phyloP scores from a whole-genome alignment of 139 green algal species.

The Asterochloris erici region DNA sequence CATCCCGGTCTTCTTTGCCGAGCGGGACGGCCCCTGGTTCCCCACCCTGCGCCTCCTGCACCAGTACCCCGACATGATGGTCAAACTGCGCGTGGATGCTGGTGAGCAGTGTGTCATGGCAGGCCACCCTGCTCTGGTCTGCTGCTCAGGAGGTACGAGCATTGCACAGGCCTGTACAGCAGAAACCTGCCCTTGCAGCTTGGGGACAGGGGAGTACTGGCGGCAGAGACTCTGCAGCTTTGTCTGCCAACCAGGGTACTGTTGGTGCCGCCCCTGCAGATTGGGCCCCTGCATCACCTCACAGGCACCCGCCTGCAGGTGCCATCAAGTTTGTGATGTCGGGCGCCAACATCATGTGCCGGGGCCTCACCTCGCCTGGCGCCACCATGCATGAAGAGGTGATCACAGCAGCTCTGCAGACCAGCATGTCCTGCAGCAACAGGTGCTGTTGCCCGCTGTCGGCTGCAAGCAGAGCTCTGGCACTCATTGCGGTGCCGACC shows the following conservation, averaged over 20 bases:
- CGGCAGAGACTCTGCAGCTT: too few relatives aligned
- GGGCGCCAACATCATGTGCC: slow-evolving; percentile 99
- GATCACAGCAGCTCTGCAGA: background rate
- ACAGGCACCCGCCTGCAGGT: too few relatives aligned
- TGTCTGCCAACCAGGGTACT: too few relatives aligned
- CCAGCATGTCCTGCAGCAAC: background rate
- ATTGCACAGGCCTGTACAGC: too few relatives aligned
- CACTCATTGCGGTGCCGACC: too few relatives aligned
- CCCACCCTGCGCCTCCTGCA: slow-evolving; percentile 89
- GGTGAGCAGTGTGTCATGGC: slow-evolving; percentile 30
- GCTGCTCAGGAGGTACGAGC: too few relatives aligned
- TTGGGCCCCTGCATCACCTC: too few relatives aligned
- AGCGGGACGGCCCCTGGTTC: slow-evolving; percentile 91
- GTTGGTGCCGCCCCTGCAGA: too few relatives aligned
- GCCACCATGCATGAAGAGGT: slow-evolving; percentile 94
- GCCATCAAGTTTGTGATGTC: slow-evolving; percentile 99
- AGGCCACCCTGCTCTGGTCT: too few relatives aligned
- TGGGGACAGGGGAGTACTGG: too few relatives aligned
- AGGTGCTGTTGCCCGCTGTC: background rate
- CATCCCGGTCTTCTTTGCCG: slow-evolving; percentile 87
- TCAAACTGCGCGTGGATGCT: slow-evolving; percentile 78
- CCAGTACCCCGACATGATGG: slow-evolving; percentile 74
- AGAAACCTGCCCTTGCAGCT: too few relatives aligned
- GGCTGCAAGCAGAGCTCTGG: too few relatives aligned
- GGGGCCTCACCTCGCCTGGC: slow-evolving; percentile 89